Conservation (phyloP, 352 stramenopile genomes). For the Chrysophaeum taylorii region DNA sequence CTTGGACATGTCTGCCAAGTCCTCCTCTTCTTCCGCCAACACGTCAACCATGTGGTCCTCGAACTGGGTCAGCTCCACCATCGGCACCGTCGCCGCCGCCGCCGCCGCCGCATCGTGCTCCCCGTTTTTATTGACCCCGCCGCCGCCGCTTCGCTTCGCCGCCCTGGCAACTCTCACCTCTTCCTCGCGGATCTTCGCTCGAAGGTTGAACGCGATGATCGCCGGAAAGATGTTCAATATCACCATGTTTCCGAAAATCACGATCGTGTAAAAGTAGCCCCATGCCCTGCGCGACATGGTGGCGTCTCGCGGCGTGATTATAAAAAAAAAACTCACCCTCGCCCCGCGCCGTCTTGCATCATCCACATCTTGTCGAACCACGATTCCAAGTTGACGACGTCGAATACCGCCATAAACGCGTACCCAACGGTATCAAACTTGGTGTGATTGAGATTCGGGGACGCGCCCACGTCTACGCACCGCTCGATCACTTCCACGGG, state of each 20-base stretch:
- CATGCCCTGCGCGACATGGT: no score
- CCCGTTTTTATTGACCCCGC: no score
- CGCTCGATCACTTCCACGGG: background rate
- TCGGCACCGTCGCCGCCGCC: no score
- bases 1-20: no score
- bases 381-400: background rate
- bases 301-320: no score
- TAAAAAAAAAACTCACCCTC: no score
- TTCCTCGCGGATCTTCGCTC: background rate
- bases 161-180: background rate
- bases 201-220: background rate
- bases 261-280: background rate
- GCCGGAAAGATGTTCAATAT: background rate
- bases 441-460: background rate
- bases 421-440: constrained; percentile 1
- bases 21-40: constrained; percentile 7
- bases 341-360: background rate
- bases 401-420: background rate
- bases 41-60: constrained; percentile 14
- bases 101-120: no score
- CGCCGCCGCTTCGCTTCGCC: no score
- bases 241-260: background rate
- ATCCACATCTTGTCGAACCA: background rate
- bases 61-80: background rate
- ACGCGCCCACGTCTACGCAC: background rate